Evolutionary conservation across 2,329 filamentous ascomycete genomes (phyloP).

Genomic region (Dothistroma septosporum): DNA sequence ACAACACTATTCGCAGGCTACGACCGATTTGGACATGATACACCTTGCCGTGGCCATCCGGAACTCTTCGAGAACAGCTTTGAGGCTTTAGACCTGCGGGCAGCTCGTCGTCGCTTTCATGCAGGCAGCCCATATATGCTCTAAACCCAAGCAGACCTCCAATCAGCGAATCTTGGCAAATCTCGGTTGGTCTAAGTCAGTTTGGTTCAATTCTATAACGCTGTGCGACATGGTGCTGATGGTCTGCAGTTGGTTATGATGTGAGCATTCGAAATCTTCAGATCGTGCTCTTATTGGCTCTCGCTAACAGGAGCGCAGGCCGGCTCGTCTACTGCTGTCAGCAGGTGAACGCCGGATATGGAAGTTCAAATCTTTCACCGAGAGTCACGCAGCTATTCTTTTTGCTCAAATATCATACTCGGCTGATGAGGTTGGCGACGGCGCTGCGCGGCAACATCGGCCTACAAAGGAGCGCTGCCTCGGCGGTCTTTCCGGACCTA

Average conservation of each 20-base stretch:
- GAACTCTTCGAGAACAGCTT: neutral
- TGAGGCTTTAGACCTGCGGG: neutral
- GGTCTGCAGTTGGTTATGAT: constrained; percentile 13
- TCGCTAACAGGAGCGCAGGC: constrained; percentile 9
- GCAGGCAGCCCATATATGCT: constrained; percentile 7
- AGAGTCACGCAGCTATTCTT: constrained; percentile 1
- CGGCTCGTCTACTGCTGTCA: constrained; percentile 14
- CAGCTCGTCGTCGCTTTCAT: neutral
- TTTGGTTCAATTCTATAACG: constrained; percentile 3
- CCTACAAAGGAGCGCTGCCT: neutral
- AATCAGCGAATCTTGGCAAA: constrained; percentile 3
- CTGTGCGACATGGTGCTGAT: constrained; percentile 4
- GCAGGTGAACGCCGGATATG: constrained; percentile 11
- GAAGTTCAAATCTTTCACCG: constrained; percentile 13
- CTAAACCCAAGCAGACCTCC: neutral
- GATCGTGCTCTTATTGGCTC: neutral
- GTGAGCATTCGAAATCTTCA: constrained; percentile 12
- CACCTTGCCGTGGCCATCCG: neutral
- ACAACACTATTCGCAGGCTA: neutral
- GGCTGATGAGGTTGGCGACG: neutral
- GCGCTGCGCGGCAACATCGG: neutral
- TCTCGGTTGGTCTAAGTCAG: constrained; percentile 11
- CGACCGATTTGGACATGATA: neutral
- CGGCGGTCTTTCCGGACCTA: neutral
- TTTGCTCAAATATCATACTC: constrained; percentile 3